Evolutionary conservation across 176 grass and related monocot genomes (phyloP).

Genomic region (Phragmites australis): DNA sequence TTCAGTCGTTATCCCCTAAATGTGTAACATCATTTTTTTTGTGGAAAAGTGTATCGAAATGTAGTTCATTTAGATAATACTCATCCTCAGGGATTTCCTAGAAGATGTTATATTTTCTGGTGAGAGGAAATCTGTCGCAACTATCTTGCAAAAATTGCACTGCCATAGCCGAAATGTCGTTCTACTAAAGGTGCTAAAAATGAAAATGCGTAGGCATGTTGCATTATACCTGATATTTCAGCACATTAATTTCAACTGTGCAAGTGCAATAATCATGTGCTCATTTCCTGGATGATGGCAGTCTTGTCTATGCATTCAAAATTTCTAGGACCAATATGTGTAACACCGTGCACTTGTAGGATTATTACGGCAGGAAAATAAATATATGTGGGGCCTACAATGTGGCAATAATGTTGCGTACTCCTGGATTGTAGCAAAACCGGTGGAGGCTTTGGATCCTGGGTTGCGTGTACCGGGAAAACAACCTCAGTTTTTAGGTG

Average conservation of each 20-base stretch:
- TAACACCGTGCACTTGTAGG: background rate
- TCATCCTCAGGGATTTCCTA: no score
- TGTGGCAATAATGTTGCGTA: no score
- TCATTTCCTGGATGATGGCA: background rate
- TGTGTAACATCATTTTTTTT: background rate
- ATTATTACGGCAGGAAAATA: background rate
- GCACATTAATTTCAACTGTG: background rate
- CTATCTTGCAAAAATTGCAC: background rate
- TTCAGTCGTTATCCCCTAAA: background rate
- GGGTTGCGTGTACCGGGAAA: background rate
- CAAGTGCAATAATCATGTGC: background rate
- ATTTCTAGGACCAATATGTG: slow-evolving; percentile 20
- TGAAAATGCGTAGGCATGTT: background rate
- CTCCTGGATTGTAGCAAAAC: no score
- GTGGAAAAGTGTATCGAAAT: background rate
- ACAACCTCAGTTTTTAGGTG: background rate
- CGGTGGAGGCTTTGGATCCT: background rate
- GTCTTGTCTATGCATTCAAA: background rate
- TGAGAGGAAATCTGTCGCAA: no score
- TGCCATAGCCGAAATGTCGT: slow-evolving; percentile 6
- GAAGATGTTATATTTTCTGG: no score
- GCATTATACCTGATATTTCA: background rate
- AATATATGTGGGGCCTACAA: no score
- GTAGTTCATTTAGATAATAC: no score
- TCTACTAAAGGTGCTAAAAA: background rate